A percentile compares a stretch with the other conserved stretches of the same genome.
Conservation (phyloP, 2,329 filamentous ascomycete genomes). For the Cytospora piceicola region DNA sequence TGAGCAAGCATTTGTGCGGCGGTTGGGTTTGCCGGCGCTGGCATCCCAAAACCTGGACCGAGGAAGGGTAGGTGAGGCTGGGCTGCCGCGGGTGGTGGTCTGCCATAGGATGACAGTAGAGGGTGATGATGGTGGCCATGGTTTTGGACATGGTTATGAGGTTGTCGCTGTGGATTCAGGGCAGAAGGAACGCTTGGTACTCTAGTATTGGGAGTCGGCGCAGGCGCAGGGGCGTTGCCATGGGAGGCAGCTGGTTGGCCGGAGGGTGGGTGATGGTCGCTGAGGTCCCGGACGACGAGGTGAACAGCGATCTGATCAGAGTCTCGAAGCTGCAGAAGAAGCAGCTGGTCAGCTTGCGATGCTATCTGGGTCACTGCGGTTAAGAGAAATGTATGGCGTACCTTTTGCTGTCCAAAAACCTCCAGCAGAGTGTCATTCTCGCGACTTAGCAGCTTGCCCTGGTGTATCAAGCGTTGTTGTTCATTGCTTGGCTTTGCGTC, state of each 20-base stretch:
- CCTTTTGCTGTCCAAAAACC: conserved; percentile 59
- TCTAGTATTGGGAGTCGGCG: conserved; percentile 32
- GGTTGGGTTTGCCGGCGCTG: conserved; percentile 12
- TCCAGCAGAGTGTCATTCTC: conserved; percentile 60
- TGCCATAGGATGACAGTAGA: conserved; percentile 13
- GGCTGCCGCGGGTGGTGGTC: background rate
- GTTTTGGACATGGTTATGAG: conserved; percentile 21
- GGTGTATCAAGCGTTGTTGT: conserved; percentile 63
- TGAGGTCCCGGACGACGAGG: conserved; percentile 52
- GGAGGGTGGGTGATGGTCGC: conserved; percentile 37
- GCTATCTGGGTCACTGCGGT: background rate
- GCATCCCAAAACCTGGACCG: conserved; percentile 1
- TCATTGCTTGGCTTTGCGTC: conserved; percentile 55
- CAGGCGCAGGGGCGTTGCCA: conserved; percentile 31
- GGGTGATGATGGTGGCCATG: conserved; percentile 18
- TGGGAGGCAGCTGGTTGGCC: conserved; percentile 33
- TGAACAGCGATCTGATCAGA: conserved; percentile 57
- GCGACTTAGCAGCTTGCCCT: conserved; percentile 58
- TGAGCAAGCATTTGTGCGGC: conserved; percentile 34
- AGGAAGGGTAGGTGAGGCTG: conserved; percentile 17
- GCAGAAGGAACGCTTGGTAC: conserved; percentile 12
- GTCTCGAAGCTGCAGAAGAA: conserved; percentile 44
- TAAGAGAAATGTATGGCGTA: conserved; percentile 39
- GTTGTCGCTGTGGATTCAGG: conserved; percentile 14
- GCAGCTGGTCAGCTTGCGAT: conserved; percentile 6